Evolutionary conservation across 1,284 basidiomycete genomes (phyloP).

Genomic region (Apiotrichum sp.): DNA sequence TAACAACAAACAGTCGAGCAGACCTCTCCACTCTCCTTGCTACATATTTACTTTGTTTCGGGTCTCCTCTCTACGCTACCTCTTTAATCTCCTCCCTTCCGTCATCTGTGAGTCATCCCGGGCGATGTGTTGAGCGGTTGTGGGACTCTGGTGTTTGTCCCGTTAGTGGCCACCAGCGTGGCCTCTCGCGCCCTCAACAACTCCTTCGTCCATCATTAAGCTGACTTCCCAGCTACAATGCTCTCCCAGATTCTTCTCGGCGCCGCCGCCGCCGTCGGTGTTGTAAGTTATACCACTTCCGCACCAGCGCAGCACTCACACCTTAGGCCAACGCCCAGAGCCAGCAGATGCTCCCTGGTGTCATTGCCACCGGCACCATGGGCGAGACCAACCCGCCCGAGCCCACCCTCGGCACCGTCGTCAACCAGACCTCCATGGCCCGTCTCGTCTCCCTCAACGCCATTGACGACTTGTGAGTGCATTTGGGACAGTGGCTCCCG

Average conservation of each 20-base stretch:
- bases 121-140: too few species aligned
- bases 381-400: conserved; percentile 39
- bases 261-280: background rate
- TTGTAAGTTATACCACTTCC: background rate
- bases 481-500: too few species aligned
- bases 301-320: background rate
- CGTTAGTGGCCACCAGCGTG: too few species aligned
- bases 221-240: background rate
- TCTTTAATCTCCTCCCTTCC: background rate
- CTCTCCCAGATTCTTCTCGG: conserved; percentile 7
- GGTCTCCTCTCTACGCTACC: background rate
- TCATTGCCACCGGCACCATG: conserved; percentile 43
- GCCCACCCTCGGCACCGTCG: conserved; percentile 33
- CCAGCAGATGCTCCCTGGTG: background rate
- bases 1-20: too few species aligned
- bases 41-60: background rate
- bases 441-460: conserved; percentile 45
- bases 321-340: conserved; percentile 29
- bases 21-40: too few species aligned
- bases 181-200: too few species aligned
- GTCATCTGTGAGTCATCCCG: background rate
- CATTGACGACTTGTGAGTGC: conserved; percentile 43
- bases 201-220: too few species aligned
- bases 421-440: conserved; percentile 45
- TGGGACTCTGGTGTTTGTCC: too few species aligned